These are phyloP conservation scores for Trichoderma arundinaceum DNA, from an alignment of 2,329 filamentous ascomycete genomes.

Conservation along the genomic window DNA sequence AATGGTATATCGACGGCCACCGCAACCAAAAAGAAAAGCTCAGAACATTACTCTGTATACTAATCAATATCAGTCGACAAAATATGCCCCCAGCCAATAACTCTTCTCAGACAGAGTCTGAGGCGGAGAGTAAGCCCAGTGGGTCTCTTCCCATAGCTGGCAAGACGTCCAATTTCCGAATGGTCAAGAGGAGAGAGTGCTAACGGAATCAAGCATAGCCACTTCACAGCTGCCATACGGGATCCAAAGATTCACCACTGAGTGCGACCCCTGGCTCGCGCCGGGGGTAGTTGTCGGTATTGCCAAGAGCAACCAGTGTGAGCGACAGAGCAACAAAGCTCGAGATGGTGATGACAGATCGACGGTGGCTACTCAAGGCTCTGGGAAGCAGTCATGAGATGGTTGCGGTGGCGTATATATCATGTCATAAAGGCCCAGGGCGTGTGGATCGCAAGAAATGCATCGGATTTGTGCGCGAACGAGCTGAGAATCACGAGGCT, in stretches of 20 bases:
- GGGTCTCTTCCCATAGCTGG: constrained; percentile 4
- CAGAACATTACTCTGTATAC: not conserved
- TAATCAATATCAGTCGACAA: not conserved
- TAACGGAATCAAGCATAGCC: constrained; percentile 12
- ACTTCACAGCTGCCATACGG: constrained; percentile 20
- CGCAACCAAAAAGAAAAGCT: not conserved
- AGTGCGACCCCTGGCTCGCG: constrained; percentile 24
- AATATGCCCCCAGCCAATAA: constrained; percentile 11
- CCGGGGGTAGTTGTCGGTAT: constrained; percentile 19
- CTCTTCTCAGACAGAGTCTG: constrained; percentile 2
- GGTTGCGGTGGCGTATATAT: not conserved
- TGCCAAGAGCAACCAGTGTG: constrained; percentile 13
- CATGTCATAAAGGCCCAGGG: not conserved
- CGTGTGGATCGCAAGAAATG: not conserved
- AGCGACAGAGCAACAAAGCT: not conserved
- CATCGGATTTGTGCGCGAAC: not conserved
- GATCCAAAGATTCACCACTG: constrained; percentile 27
- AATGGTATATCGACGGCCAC: not conserved
- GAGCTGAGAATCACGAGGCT: not conserved
- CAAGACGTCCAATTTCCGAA: constrained; percentile 11
- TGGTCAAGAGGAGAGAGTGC: constrained; percentile 1
- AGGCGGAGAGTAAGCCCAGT: constrained; percentile 7
- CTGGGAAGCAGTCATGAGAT: constrained; percentile 2
- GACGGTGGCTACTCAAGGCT: constrained; percentile 30
- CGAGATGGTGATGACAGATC: constrained; percentile 20